Percentiles rank a stretch among this genome's conserved stretches.
Conservation (phyloP, 1,284 basidiomycete species). For the Ganoderma boninense region DNA sequence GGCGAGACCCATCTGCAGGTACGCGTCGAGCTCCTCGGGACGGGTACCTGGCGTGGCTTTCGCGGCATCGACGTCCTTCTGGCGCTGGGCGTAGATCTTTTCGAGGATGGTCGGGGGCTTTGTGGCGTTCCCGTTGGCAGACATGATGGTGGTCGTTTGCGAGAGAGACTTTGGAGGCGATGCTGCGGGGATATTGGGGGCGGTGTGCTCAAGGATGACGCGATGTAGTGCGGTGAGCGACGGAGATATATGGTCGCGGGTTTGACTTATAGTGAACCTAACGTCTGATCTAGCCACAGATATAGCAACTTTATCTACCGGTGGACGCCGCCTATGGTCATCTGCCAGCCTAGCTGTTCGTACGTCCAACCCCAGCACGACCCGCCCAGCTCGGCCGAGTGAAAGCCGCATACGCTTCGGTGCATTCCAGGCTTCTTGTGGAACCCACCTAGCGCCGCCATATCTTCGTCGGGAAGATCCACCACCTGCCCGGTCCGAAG, state of each 20-base stretch:
- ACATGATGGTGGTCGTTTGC: slow-evolving; percentile 8
- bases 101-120: slow-evolving; percentile 82
- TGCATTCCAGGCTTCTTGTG: slow-evolving; percentile 57
- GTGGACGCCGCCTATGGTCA: slow-evolving; percentile 46
- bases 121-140: slow-evolving; percentile 23
- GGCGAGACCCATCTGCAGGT: slow-evolving; percentile 80
- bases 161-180: not conserved
- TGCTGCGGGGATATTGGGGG: not conserved
- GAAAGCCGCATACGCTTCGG: slow-evolving; percentile 47
- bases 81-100: slow-evolving; percentile 70
- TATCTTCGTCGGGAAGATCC: slow-evolving; percentile 47
- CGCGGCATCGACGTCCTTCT: slow-evolving; percentile 62
- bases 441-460: slow-evolving; percentile 46
- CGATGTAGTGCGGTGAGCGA: not conserved
- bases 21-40: slow-evolving; percentile 69
- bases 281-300: not conserved
- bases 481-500: slow-evolving; percentile 42
- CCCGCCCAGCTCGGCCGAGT: slow-evolving; percentile 41
- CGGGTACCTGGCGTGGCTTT: slow-evolving; percentile 78
- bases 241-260: not conserved
- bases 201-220: not conserved
- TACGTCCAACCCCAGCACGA: slow-evolving; percentile 58
- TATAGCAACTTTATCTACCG: slow-evolving; percentile 9
- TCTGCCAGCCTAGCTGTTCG: slow-evolving; percentile 54
- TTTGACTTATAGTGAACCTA: not conserved